Evolutionary conservation across 1,284 basidiomycete genomes (phyloP).

Genomic region (Acaromyces ingoldii): DNA sequence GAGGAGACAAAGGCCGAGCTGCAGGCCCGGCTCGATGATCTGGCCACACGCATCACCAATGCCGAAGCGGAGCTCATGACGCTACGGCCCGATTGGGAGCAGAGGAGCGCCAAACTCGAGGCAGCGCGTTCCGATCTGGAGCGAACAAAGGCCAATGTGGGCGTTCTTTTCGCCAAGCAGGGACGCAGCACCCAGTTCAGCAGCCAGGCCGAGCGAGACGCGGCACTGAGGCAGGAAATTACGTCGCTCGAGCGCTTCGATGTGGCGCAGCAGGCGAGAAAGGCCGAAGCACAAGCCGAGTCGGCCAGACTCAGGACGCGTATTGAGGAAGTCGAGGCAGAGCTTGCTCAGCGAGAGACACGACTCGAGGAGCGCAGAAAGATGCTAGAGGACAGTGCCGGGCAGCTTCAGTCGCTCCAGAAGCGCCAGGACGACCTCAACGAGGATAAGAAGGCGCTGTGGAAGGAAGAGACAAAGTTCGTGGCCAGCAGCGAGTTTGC

Average conservation of each 20-base stretch:
- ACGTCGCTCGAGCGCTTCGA: slow-evolving; percentile 23
- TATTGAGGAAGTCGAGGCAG: slow-evolving; percentile 65
- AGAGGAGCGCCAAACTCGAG: slow-evolving; percentile 54
- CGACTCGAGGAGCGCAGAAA: slow-evolving; percentile 59
- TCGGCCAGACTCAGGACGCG: slow-evolving; percentile 56
- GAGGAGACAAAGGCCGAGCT: slow-evolving; percentile 55
- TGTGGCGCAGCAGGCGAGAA: slow-evolving; percentile 19
- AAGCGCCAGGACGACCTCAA: slow-evolving; percentile 49
- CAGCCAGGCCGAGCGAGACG: slow-evolving; percentile 38
- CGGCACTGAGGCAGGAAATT: slow-evolving; percentile 35
- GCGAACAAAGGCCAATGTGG: slow-evolving; percentile 33
- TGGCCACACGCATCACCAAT: slow-evolving; percentile 62
- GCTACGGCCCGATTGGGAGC: slow-evolving; percentile 65
- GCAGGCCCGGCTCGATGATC: slow-evolving; percentile 62
- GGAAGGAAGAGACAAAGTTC: slow-evolving; percentile 67
- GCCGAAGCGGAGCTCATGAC: slow-evolving; percentile 64
- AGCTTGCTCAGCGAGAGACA: slow-evolving; percentile 56
- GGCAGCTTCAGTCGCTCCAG: slow-evolving; percentile 28
- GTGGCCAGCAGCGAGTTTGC: slow-evolving; percentile 72
- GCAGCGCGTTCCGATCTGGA: slow-evolving; percentile 21
- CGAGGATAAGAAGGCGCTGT: slow-evolving; percentile 57
- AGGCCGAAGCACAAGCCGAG: slow-evolving; percentile 15
- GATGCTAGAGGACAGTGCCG: slow-evolving; percentile 21
- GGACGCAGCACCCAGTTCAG: slow-evolving; percentile 42
- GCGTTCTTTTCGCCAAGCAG: slow-evolving; percentile 41